Conservation (phyloP, 768 basidiomycete genomes). For the Porpolomopsis calyptriformis region DNA sequence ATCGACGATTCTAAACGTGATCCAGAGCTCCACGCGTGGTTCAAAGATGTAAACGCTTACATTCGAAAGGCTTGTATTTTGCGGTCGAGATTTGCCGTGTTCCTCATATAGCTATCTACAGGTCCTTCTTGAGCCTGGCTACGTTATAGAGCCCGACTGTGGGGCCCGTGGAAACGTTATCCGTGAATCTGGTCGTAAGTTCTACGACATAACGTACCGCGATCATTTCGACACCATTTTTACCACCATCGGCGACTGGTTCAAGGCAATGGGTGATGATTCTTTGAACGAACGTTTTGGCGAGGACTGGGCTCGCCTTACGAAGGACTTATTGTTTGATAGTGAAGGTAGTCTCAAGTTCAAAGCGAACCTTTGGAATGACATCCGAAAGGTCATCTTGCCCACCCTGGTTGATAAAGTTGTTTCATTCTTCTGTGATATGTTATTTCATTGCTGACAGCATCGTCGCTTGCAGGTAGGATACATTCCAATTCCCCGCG, state of each 20-base stretch:
- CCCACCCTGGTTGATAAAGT: slow-evolving; percentile 72
- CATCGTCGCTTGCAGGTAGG: slow-evolving; percentile 37
- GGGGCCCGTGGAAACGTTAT: slow-evolving; percentile 53
- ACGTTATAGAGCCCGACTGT: slow-evolving; percentile 71
- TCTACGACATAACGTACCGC: slow-evolving; percentile 61
- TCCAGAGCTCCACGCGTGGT: slow-evolving; percentile 66
- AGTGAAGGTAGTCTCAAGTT: slow-evolving; percentile 75
- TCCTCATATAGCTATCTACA: slow-evolving; percentile 14
- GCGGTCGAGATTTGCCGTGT: not conserved
- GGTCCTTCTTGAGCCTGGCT: slow-evolving; percentile 74
- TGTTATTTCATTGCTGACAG: not conserved
- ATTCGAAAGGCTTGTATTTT: slow-evolving; percentile 43
- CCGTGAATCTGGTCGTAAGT: slow-evolving; percentile 59
- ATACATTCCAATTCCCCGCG: slow-evolving; percentile 82
- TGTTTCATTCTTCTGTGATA: slow-evolving; percentile 10
- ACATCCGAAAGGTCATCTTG: slow-evolving; percentile 73
- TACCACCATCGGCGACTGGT: slow-evolving; percentile 63
- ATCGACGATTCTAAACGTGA: slow-evolving; percentile 70
- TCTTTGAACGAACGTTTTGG: slow-evolving; percentile 54
- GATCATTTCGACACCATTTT: slow-evolving; percentile 75
- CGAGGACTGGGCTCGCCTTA: slow-evolving; percentile 72
- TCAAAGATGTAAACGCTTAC: slow-evolving; percentile 48
- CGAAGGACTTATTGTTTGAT: slow-evolving; percentile 75
- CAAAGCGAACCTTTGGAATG: slow-evolving; percentile 83
- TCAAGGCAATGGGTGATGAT: slow-evolving; percentile 77